A percentile compares a stretch with the other conserved stretches of the same genome.
phyloP scores from a whole-genome alignment of 1,139 yeast species.

The Protomyces gravidus region DNA sequence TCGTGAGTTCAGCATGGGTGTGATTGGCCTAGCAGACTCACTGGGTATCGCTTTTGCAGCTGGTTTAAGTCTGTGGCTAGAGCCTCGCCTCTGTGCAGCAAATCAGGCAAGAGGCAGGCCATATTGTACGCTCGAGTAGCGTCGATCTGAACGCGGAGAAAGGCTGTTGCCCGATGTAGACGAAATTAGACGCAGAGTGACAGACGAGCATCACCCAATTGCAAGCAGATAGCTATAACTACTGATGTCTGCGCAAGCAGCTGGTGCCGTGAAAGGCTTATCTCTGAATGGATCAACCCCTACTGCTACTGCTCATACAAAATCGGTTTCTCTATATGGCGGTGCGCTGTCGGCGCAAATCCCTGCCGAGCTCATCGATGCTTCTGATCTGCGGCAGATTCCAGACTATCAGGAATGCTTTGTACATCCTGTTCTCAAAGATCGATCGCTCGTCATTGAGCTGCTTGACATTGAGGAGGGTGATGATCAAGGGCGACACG shows the following conservation, averaged over 20 bases:
- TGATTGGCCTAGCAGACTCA: slow-evolving; percentile 90
- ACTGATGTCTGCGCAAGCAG: too few species aligned
- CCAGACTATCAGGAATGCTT: slow-evolving; percentile 37
- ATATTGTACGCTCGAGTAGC: slow-evolving; percentile 39
- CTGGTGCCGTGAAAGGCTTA: too few species aligned
- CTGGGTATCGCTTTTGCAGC: slow-evolving; percentile 85
- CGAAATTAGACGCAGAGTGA: too few species aligned
- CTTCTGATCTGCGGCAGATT: slow-evolving; percentile 35
- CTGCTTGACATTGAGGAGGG: slow-evolving; percentile 31
- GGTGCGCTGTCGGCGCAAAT: slow-evolving; percentile 33
- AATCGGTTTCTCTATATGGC: slow-evolving; percentile 30
- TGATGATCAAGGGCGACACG: not conserved
- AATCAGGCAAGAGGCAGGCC: slow-evolving; percentile 50
- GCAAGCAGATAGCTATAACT: too few species aligned
- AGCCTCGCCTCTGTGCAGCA: slow-evolving; percentile 62
- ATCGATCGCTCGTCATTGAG: slow-evolving; percentile 34
- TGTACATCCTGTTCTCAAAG: slow-evolving; percentile 28
- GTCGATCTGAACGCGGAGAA: too few species aligned
- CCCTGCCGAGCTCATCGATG: slow-evolving; percentile 35
- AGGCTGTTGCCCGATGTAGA: too few species aligned
- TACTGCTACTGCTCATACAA: not conserved
- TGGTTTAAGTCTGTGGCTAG: slow-evolving; percentile 65
- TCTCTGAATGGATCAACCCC: too few species aligned
- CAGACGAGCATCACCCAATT: too few species aligned
- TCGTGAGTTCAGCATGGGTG: slow-evolving; percentile 85